Conservation (phyloP, 1,284 basidiomycete species). For the Pseudozyma thailandica region DNA sequence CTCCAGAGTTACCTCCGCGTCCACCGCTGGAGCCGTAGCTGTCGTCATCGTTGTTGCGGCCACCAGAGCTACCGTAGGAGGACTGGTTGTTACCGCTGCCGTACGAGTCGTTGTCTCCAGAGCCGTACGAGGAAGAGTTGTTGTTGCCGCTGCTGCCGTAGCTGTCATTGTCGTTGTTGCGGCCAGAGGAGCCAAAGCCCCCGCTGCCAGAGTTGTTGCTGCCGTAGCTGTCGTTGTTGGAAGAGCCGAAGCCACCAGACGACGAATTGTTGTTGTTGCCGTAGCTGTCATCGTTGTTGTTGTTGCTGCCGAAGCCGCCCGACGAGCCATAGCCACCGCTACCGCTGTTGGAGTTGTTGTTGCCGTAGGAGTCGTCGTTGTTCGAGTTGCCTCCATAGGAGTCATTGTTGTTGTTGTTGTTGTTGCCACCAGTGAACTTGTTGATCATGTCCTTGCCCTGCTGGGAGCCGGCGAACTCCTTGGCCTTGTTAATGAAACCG, state of each 20-base stretch:
- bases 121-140: background rate
- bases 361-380: slow-evolving; percentile 12
- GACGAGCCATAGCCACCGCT: too few relatives aligned
- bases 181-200: background rate
- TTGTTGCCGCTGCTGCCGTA: slow-evolving; percentile 8
- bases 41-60: slow-evolving; percentile 15
- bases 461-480: slow-evolving; percentile 54
- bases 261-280: slow-evolving; percentile 11
- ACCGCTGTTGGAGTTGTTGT: too few relatives aligned
- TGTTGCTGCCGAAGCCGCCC: slow-evolving; percentile 10
- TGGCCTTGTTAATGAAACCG: slow-evolving; percentile 58
- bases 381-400: slow-evolving; percentile 7
- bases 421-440: slow-evolving; percentile 44
- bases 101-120: slow-evolving; percentile 14
- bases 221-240: slow-evolving; percentile 7
- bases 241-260: background rate
- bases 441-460: slow-evolving; percentile 50
- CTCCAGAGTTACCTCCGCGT: slow-evolving; percentile 2
- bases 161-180: slow-evolving; percentile 11
- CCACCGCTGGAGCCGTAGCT: slow-evolving; percentile 12
- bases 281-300: slow-evolving; percentile 25
- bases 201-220: slow-evolving; percentile 5
- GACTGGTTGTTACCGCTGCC: slow-evolving; percentile 15
- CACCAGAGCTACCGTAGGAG: slow-evolving; percentile 10
- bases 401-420: slow-evolving; percentile 37